A percentile compares a stretch with the other conserved stretches of the same genome.
These are phyloP conservation scores for Austroboletus festivus DNA, from an alignment of 768 basidiomycete genomes.

Conservation along the genomic window DNA sequence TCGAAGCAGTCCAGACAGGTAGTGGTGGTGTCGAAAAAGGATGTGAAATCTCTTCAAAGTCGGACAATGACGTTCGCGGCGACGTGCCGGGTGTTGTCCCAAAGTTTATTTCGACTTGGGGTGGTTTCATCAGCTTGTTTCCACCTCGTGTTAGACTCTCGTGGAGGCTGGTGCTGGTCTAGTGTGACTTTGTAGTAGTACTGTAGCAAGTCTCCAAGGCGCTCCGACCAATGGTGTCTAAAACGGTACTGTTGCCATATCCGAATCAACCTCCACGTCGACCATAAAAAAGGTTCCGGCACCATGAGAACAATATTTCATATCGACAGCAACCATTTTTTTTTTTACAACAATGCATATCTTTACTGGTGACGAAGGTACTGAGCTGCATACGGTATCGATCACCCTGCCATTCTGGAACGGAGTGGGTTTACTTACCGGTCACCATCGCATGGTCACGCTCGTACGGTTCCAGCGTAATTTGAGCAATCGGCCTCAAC, in stretches of 20 bases:
- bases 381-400: constrained; percentile 32
- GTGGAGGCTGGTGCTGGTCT: neutral
- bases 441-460: constrained; percentile 90
- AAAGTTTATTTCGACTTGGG: constrained; percentile 70
- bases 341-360: constrained; percentile 12
- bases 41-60: constrained; percentile 70
- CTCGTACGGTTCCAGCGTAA: constrained; percentile 92
- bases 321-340: constrained; percentile 18
- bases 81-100: constrained; percentile 51
- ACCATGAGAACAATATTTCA: constrained; percentile 12
- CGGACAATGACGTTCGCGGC: constrained; percentile 54
- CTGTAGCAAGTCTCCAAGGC: too few relatives aligned
- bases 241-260: too few relatives aligned
- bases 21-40: constrained; percentile 37
- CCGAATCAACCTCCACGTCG: too few relatives aligned
- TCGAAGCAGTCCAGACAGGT: constrained; percentile 24
- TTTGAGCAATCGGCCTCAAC: constrained; percentile 94
- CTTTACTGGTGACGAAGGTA: constrained; percentile 45
- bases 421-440: constrained; percentile 41
- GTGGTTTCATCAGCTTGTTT: constrained; percentile 52
- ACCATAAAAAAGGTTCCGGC: too few relatives aligned
- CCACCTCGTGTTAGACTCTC: constrained; percentile 12
- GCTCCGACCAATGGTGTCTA: too few relatives aligned
- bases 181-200: too few relatives aligned
- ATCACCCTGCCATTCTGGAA: neutral